Base-by-base conservation (phyloP, 2,329 filamentous ascomycete genomes). In the Colletotrichum nymphaeae region DNA sequence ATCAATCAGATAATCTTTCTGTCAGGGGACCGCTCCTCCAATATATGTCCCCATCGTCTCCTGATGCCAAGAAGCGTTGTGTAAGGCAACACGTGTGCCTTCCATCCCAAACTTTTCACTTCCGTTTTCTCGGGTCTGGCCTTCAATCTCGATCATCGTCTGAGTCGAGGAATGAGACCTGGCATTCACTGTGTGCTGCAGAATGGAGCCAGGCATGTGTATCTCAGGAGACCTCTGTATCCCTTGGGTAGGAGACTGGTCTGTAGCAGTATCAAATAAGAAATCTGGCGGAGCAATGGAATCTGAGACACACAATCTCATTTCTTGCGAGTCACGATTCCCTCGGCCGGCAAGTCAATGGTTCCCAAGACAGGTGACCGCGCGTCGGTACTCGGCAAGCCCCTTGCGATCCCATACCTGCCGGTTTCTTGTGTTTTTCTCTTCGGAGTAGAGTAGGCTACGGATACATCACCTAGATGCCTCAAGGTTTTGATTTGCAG, bases 1-100 rank as follows among this genome's bases (percentile, higher is more conserved):
- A 69, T 72, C 69, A 72, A 72, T 72, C 69, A 57, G 64, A 72
- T 72, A 63, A 69, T 72, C 64, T 68, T 32, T 11, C 19, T 53
- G 19, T 1, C 69, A 32, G 28, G 22, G 24, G 1, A 60, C 11
- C 46, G 28, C 12, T 30, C 46, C 16, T 42, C 32, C 56, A 37
- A 30, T 35, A 35, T 63, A 26, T 22, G 35, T 63, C 24, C 49
- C 14, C 14, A 24, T 49, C 16, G 12, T 59, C 22, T 9, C 56
- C 24, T 42, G 8, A 35, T 3, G 60, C 56, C 56, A 46, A 67
- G 56, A 62, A 49, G 26, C 26, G 32, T 56, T 14, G 53, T 69
- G 49, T 9, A 24, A 35, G 24, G 1, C 49, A 66, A 66, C 30
- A 46, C 60, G 28, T 59, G 37, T 42, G 30, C 49, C 11, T 19